These are phyloP conservation scores for Hypoxylon crocopeplum DNA, from an alignment of 495 filamentous ascomycete species.

Conservation along the genomic window DNA sequence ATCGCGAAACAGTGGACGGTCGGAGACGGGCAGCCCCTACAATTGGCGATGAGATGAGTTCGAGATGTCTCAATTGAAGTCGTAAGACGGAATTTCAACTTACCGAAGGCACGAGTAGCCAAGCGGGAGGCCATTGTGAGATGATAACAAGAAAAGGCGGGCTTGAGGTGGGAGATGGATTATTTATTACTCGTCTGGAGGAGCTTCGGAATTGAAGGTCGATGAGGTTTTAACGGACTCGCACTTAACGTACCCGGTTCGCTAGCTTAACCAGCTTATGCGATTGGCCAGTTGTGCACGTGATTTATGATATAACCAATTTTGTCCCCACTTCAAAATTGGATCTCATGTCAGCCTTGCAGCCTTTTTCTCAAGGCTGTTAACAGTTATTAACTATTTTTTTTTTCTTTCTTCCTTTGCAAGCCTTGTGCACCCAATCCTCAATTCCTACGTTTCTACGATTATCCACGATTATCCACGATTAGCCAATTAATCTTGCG, in stretches of 20 bases:
- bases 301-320: slow-evolving; percentile 37
- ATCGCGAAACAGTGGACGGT: slow-evolving; percentile 70
- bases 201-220: slow-evolving; percentile 46
- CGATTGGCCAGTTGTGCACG: slow-evolving; percentile 40
- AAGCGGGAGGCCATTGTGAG: slow-evolving; percentile 94
- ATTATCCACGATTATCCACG: not conserved
- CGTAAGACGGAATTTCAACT: slow-evolving; percentile 44
- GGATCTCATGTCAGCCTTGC: slow-evolving; percentile 33
- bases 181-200: slow-evolving; percentile 44
- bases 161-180: slow-evolving; percentile 48
- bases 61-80: slow-evolving; percentile 20
- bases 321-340: slow-evolving; percentile 18
- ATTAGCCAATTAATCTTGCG: not conserved
- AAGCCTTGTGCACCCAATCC: too few relatives aligned
- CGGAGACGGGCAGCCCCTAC: slow-evolving; percentile 90
- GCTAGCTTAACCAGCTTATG: slow-evolving; percentile 18
- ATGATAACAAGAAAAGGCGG: slow-evolving; percentile 40
- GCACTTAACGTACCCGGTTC: slow-evolving; percentile 22
- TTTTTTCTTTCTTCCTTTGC: slow-evolving; percentile 18
- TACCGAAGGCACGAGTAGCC: slow-evolving; percentile 90
- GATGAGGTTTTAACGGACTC: slow-evolving; percentile 60
- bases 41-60: slow-evolving; percentile 33
- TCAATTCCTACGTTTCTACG: too few relatives aligned
- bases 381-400: slow-evolving; percentile 5
- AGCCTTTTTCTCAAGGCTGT: slow-evolving; percentile 30